Evolutionary conservation across 2,329 filamentous ascomycete genomes (phyloP), one percentile per base, ranked within the genome.

Genomic region (Ophiostoma ips): DNA sequence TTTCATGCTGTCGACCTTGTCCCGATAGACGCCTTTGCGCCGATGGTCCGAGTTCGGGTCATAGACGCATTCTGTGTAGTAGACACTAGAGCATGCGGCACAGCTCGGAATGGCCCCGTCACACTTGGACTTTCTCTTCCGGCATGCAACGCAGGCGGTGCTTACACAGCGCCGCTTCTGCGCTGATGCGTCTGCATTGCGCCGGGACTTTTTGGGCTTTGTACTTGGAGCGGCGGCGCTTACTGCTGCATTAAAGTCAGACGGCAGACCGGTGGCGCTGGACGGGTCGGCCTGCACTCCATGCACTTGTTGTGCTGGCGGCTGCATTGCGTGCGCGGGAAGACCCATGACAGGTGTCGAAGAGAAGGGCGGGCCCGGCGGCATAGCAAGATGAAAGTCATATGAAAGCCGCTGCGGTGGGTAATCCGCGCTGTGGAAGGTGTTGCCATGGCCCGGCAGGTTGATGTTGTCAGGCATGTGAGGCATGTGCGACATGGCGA

Each of bases 41-140:
- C 92, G 84, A 64, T 95, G 89, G 64, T 98, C 92, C 52, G 89
- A 95, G 62, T 89, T 94, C 3, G 89, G 90, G 62, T 96, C 90
- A 71, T 96, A 96, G 56, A 95, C 75, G 64, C 92, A 95, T 68
- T 85, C 80, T 53, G 86, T 92, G 54, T 80, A 78, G 63, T 98
- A 96, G 50, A 96, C 90, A 58, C 88, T 94, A 55, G 86, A 81
- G 66, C 92, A 98, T n/a, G 92, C 90, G 8, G 90, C 90, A 63
- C 92, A 96, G 59, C 86, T 89, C 6, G 90, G 90, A 5, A 85
- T 73, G 50, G 88, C 89, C 53, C 90, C 90, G 65, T 96, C 90
- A 65, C 90, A 96, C 75, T 89, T 90, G 45, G 81, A 86, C 61
- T 90, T 90, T 56, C 85, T 73, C 62, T 79, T 80, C 18, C 85